Evolutionary conservation across 176 grass and related monocot species (phyloP).

Genomic region (Dendrocalamus sinicus): DNA sequence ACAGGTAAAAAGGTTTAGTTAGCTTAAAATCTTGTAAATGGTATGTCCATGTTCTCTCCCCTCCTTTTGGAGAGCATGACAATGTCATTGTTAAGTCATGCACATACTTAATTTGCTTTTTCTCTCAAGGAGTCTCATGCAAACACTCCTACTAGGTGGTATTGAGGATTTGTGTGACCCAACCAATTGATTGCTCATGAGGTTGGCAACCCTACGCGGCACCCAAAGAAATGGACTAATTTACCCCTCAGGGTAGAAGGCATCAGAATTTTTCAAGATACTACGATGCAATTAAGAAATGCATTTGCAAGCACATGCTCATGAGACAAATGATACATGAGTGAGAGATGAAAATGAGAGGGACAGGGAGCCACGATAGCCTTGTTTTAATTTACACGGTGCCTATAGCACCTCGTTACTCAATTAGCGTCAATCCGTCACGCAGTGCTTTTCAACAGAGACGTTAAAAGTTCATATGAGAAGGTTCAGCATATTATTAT

Average conservation of each 20-base stretch:
- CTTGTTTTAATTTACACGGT: slow-evolving; percentile 33
- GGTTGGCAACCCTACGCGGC: slow-evolving; percentile 14
- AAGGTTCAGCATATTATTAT: too few species aligned
- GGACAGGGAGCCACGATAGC: neutral
- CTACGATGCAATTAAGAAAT: neutral
- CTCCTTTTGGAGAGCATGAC: neutral
- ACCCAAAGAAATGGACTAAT: neutral
- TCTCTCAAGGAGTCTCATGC: neutral
- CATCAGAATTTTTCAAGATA: neutral
- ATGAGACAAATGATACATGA: neutral
- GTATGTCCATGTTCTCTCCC: neutral
- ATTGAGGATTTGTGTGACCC: slow-evolving; percentile 46
- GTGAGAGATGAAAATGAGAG: neutral
- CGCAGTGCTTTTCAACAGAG: slow-evolving; percentile 41
- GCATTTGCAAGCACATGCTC: neutral
- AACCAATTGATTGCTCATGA: slow-evolving; percentile 46
- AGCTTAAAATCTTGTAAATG: neutral
- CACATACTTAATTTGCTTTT: neutral
- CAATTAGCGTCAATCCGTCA: slow-evolving; percentile 33
- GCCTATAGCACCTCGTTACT: slow-evolving; percentile 34
- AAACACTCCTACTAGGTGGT: neutral
- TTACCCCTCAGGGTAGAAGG: neutral
- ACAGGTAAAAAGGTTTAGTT: neutral
- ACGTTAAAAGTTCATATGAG: neutral
- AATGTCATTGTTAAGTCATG: slow-evolving; percentile 8